phyloP scores from a whole-genome alignment of 495 filamentous ascomycete genomes.

The Lineolata rhizophorae region DNA sequence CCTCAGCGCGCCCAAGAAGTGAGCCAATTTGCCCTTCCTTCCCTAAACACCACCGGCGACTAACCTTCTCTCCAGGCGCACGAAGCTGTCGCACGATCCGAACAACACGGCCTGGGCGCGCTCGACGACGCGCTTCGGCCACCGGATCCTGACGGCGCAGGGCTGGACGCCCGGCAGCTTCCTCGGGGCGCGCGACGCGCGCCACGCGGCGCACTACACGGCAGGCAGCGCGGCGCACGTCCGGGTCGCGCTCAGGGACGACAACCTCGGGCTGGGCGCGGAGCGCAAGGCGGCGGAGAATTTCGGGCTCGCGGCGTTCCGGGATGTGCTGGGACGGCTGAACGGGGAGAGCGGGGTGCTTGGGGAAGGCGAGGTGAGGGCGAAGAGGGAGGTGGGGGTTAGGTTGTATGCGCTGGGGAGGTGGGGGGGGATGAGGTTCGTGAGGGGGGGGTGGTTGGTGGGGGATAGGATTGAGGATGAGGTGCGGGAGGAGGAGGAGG shows the following conservation, averaged over 20 bases:
- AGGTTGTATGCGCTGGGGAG: constrained; percentile 44
- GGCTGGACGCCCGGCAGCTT: constrained; percentile 74
- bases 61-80: constrained; percentile 34
- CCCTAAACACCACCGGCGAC: neutral
- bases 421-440: constrained; percentile 56
- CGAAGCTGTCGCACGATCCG: constrained; percentile 69
- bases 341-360: constrained; percentile 64
- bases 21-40: neutral
- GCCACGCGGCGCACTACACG: constrained; percentile 53
- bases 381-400: constrained; percentile 36
- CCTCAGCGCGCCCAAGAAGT: constrained; percentile 13
- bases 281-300: constrained; percentile 44
- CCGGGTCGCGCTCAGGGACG: constrained; percentile 61
- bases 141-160: constrained; percentile 63
- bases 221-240: constrained; percentile 59
- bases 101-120: constrained; percentile 85
- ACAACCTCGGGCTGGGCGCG: constrained; percentile 73
- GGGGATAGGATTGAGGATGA: constrained; percentile 33
- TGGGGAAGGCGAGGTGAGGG: constrained; percentile 39
- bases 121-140: constrained; percentile 62
- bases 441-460: constrained; percentile 56
- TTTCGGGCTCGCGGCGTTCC: constrained; percentile 63
- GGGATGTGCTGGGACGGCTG: constrained; percentile 61
- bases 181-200: constrained; percentile 50
- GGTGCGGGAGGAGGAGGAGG: constrained; percentile 5